Percentiles rank a stretch among this genome's conserved stretches.
Conservation (phyloP, 1,284 basidiomycete genomes). For the Naganishia liquefaciens region DNA sequence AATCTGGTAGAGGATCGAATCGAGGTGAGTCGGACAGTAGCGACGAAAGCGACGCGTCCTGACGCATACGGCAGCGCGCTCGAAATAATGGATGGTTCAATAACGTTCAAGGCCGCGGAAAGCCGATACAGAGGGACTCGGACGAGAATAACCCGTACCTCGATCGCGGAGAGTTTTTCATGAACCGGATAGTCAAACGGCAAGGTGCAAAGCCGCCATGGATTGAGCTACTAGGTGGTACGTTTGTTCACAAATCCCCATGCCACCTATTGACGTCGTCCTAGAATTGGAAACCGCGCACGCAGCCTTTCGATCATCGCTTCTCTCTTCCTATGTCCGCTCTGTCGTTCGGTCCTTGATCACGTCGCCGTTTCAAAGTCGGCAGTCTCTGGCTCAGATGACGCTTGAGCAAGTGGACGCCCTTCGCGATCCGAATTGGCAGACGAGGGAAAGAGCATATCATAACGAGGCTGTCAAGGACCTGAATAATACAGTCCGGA, state of each 20-base stretch:
- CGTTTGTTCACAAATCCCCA: slow-evolving; percentile 36
- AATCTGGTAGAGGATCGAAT: slow-evolving; percentile 76
- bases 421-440: slow-evolving; percentile 72
- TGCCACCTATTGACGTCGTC: background rate
- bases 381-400: slow-evolving; percentile 29
- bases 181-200: slow-evolving; percentile 84
- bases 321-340: slow-evolving; percentile 55
- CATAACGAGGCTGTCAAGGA: slow-evolving; percentile 70
- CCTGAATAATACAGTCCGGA: slow-evolving; percentile 70
- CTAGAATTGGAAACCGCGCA: slow-evolving; percentile 63
- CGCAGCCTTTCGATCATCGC: slow-evolving; percentile 64
- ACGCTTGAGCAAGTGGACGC: slow-evolving; percentile 27
- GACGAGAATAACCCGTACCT: slow-evolving; percentile 81
- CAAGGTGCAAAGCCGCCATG: slow-evolving; percentile 86
- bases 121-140: slow-evolving; percentile 63
- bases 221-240: slow-evolving; percentile 79
- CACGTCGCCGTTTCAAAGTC: slow-evolving; percentile 31
- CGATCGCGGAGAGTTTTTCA: slow-evolving; percentile 64
- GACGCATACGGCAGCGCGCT: slow-evolving; percentile 37
- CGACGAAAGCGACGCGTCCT: background rate
- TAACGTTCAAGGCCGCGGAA: slow-evolving; percentile 70
- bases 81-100: slow-evolving; percentile 67
- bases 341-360: slow-evolving; percentile 40
- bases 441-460: slow-evolving; percentile 66
- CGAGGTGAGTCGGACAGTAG: slow-evolving; percentile 58